Percentiles rank a stretch among this genome's conserved stretches.
Conservation (phyloP, 2,329 filamentous ascomycete genomes). For the Xylariaceae sp. region DNA sequence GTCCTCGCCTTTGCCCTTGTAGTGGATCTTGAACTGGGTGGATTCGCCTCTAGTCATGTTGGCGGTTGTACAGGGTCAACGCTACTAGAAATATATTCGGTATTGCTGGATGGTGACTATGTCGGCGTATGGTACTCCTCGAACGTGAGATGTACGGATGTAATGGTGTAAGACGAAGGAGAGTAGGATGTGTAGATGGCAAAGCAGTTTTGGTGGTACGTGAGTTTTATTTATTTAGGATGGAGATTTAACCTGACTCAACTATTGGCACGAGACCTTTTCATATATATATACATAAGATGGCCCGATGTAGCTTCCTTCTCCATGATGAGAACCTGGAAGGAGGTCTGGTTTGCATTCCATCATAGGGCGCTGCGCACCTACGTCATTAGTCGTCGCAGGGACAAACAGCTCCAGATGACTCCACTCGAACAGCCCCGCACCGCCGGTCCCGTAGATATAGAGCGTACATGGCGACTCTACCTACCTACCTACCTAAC, state of each 20-base stretch:
- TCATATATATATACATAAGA: neutral
- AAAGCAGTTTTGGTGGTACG: neutral
- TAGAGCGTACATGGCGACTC: neutral
- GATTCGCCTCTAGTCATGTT: slow-evolving; percentile 69
- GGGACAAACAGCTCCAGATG: slow-evolving; percentile 4
- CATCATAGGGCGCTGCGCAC: slow-evolving; percentile 15
- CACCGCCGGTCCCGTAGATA: neutral
- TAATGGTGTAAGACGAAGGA: neutral
- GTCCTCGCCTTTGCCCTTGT: slow-evolving; percentile 63
- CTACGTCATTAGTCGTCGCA: slow-evolving; percentile 18
- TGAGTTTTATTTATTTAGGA: neutral
- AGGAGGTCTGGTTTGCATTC: slow-evolving; percentile 14
- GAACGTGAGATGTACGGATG: neutral
- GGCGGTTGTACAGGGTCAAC: slow-evolving; percentile 15
- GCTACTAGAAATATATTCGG: neutral
- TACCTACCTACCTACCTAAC: no score
- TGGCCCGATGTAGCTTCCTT: neutral
- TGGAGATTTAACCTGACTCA: no score
- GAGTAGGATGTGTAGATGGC: neutral
- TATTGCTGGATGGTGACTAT: neutral
- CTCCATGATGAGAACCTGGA: neutral
- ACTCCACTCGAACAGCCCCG: neutral
- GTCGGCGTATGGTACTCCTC: no score
- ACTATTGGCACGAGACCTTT: no score
- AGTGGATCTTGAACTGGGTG: slow-evolving; percentile 72